Base-by-base conservation (phyloP, 768 basidiomycete genomes). In the Leccinum subtestaceum region DNA sequence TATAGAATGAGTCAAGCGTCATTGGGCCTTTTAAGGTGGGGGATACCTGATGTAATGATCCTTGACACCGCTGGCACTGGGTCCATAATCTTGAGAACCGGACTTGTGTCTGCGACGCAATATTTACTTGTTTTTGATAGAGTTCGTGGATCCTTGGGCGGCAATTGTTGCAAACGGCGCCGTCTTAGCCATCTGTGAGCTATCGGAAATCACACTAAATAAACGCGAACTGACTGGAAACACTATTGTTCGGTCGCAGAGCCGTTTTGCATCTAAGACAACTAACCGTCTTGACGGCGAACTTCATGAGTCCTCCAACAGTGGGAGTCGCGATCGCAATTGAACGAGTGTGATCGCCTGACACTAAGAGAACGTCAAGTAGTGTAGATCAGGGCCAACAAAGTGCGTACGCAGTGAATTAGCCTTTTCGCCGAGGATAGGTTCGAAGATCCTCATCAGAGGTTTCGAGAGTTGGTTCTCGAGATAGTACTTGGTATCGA, bases 401-500 rank as follows among this genome's bases (percentile, higher is more conserved):
- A 34, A 40, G 34, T 21, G 76, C 91, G 67, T 65, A 95, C 95
- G 75, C 21, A 99, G 74, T 6, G 89, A 90, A 19, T 81, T 78
- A 5, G 96, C 93, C 65, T 92, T 95, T 43, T 95, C 95, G 1
- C 96, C 96, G 12, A 98, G 75, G 66, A 99, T 94, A 13, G 97
- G 97, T 71, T 99, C 97, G 71, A 99, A 98, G 63, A 99, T 99
- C 60, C 97, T 83, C 87, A 98, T 84, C 1, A 99, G 79, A 8
- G 97, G 97, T 71, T 98, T 98, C 1, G 95, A 93, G 0, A 99
- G 84, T 70, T 99, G 97, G 67, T 98, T 98, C 58, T 99, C 96
- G 51, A 99, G 84, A 70, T 98, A 99, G 73, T 99, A 98, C 68
- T 91, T 89, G 5, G 97, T 98, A 69, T 99, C 97, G 61, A 99